Evolutionary conservation across 2,329 filamentous ascomycete genomes (phyloP).

Genomic region (Proliferodiscus dingleyae): DNA sequence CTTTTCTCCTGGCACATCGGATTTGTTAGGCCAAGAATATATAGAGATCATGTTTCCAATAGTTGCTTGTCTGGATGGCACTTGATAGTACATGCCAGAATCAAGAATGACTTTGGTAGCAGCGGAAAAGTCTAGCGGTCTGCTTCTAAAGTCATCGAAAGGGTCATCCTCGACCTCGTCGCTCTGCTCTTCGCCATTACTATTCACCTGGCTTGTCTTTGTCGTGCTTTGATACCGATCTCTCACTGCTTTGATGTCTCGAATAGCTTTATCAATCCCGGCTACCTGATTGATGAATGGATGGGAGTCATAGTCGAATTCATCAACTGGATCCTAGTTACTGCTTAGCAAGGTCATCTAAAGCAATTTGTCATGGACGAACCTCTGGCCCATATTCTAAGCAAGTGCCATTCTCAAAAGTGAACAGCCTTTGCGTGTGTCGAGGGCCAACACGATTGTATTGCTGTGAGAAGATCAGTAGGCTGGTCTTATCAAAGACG

Average conservation of each 20-base stretch:
- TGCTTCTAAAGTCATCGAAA: constrained; percentile 8
- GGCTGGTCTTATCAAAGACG: not conserved
- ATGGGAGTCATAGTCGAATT: constrained; percentile 8
- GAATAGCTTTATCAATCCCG: constrained; percentile 18
- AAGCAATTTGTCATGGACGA: constrained; percentile 1
- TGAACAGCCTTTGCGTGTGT: constrained; percentile 6
- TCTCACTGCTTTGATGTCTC: constrained; percentile 14
- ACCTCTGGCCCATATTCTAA: constrained; percentile 21
- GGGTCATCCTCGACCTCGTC: not conserved
- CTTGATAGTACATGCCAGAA: constrained; percentile 7
- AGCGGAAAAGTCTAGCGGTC: not conserved
- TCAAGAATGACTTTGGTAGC: not conserved
- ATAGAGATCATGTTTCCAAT: constrained; percentile 7
- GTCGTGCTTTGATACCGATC: constrained; percentile 11
- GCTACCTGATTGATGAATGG: constrained; percentile 21
- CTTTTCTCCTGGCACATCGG: not conserved
- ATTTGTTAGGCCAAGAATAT: constrained; percentile 5
- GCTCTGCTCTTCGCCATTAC: not conserved
- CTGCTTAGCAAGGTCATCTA: constrained; percentile 2
- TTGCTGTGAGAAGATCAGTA: constrained; percentile 4
- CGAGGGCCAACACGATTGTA: constrained; percentile 15
- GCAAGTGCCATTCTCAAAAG: constrained; percentile 22
- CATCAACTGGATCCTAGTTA: constrained; percentile 20
- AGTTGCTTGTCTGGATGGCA: constrained; percentile 9
- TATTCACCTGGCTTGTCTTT: not conserved